phyloP scores from a whole-genome alignment of 2,329 filamentous ascomycete genomes.

The Xylariaceae sp. region DNA sequence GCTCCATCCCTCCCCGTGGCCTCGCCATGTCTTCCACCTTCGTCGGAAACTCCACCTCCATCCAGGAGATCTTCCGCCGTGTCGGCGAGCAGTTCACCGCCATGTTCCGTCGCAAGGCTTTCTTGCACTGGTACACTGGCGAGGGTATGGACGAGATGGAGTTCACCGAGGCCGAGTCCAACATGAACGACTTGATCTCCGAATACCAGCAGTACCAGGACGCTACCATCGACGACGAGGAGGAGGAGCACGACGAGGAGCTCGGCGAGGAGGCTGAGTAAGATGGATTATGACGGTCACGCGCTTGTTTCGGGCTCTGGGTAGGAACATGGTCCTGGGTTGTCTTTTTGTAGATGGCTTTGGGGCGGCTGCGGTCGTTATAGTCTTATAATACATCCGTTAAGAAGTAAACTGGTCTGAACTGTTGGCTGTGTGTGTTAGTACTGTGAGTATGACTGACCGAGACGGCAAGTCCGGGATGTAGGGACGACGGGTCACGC shows the following conservation, averaged over 20 bases:
- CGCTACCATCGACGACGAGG: conserved; percentile 90
- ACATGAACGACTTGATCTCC: conserved; percentile 99
- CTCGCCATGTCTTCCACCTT: conserved; percentile 99
- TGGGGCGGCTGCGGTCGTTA: no score
- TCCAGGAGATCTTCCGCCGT: conserved; percentile 99
- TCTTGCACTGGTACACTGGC: conserved; percentile 99
- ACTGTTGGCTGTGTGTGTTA: no score
- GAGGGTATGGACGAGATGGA: conserved; percentile 99
- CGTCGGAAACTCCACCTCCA: conserved; percentile 97
- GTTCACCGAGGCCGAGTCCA: conserved; percentile 99
- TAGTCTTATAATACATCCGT: no score
- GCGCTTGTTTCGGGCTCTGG: no score
- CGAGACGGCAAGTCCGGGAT: no score
- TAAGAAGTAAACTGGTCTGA: no score
- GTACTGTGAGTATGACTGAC: no score
- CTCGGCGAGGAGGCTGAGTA: conserved; percentile 24
- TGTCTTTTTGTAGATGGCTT: no score
- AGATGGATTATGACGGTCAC: not conserved
- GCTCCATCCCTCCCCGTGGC: conserved; percentile 94
- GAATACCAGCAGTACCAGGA: conserved; percentile 99
- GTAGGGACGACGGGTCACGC: no score
- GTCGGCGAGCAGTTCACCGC: conserved; percentile 98
- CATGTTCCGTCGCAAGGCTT: conserved; percentile 99
- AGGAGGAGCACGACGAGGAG: conserved; percentile 93
- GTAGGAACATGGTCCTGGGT: no score